Evolutionary conservation across 2,329 filamentous ascomycete species (phyloP), one percentile per base, ranked within the genome.

Genomic region (Truncatella angustata): DNA sequence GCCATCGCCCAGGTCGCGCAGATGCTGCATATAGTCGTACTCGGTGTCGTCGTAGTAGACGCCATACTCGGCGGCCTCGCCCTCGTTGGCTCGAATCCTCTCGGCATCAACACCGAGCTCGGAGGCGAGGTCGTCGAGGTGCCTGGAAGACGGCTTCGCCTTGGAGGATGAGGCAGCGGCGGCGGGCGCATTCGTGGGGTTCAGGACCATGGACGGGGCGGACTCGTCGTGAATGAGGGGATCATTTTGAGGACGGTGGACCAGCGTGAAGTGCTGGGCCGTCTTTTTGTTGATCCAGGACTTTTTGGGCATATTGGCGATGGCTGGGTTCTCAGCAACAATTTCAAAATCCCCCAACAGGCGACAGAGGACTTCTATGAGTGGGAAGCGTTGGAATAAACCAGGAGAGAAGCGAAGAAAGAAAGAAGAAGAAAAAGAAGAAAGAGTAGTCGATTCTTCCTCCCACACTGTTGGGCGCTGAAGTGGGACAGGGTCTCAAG

Each of bases 21-120:
- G 77, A 72, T 99, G 94, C 71, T 99, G 94, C 94, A 99, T 99
- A 74, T 99, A 99, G 72, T 99, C 94, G 73, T 99, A 99, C 65
- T 90, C 83, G 58, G 90, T 88, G 72, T 99, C 94, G 71, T 99
- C 95, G 70, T 81, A 99, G 77, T 89, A 99, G 58, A 99, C 84
- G 58, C 94, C 94, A 71, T 97, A 85, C 68, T 89, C 90, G 60
- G 95, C 94, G 7, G 95, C 94, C 73, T 99, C 92, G 62, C 95
- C 95, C 72, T 99, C 94, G 69, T 99, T 97, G 52, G 84, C 81
- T 60, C 92, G 86, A 58, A 96, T 84, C 54, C 73, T 73, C 37
- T 78, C 76, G 20, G 80, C 77, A 28, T 87, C 84, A 30, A 81
- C 76, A 1, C 88, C 88, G 46, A 97, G 85, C 66, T 95, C 88